Percentiles rank a stretch among this genome's conserved stretches.
Conservation (phyloP, 352 stramenopile genomes). For the Pythium rishiriense region DNA sequence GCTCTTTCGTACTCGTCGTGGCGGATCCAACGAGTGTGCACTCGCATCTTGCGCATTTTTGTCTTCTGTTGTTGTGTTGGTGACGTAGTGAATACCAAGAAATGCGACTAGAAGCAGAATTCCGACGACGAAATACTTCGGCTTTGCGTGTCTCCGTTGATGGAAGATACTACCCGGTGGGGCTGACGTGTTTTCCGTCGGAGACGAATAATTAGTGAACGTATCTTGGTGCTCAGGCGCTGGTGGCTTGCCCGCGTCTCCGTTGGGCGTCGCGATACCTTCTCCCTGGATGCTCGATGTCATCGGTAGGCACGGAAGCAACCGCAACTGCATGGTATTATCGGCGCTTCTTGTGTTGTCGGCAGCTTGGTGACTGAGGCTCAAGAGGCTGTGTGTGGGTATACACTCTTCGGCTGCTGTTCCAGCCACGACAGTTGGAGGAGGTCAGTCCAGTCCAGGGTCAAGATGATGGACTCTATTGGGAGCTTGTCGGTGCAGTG, state of each 20-base stretch:
- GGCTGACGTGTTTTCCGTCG: neutral
- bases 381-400: no score
- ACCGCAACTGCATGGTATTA: neutral
- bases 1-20: conserved; percentile 14
- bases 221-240: neutral
- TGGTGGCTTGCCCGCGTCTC: neutral
- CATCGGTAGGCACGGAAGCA: neutral
- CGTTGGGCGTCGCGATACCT: neutral
- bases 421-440: no score
- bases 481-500: neutral
- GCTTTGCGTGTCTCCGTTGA: neutral
- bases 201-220: neutral
- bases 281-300: neutral
- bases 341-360: neutral
- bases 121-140: neutral
- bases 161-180: neutral
- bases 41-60: neutral
- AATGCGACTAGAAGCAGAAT: neutral
- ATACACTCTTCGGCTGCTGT: no score
- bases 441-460: neutral
- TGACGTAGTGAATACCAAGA: neutral
- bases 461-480: neutral
- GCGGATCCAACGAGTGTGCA: neutral
- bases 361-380: neutral
- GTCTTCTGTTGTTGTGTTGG: neutral